Base-by-base conservation (phyloP, 306 rosid species). In the Lathyrus tuberosus region DNA sequence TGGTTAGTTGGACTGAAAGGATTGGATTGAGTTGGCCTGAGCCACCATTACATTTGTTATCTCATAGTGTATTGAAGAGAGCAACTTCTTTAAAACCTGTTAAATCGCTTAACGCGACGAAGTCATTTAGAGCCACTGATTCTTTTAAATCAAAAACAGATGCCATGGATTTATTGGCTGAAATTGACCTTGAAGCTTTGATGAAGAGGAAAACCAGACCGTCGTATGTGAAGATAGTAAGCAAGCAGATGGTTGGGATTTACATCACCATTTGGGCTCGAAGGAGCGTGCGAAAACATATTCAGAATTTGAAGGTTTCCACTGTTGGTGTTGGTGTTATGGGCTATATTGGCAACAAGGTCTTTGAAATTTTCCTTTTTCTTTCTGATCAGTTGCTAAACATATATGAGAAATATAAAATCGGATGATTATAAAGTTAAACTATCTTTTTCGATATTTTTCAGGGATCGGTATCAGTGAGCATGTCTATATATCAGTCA, bases 311-410 rank as follows among this genome's bases (percentile, higher is more conserved):
- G 33, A 90, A 93, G 77, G 97, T 93, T 49, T 93, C 98, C 62
- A 90, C 85, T 60, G 97, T 90, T 67, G 98, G 98, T 67, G 98
- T 93, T 82, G 98, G 98, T 61, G 91, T 93, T 51, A 90, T 93
- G 98, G 98, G 98, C 71, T 93, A 88, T 71, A 93, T 90, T 73
- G 98, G 98, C 35, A 93, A 93, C 94, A 93, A 93, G 98, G 98
- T 90, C 56, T 54, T 40, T 7, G 11, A 22, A 72, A 31, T 46
- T 11, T 52, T 61, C 49, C 8, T 44, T 14, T 44, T 14, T 6
- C 49, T 44, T 31, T 12, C 16, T 72, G 18, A 40, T 49, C 11
- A 20, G 52, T 51, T n/a, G 12, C 37, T 62, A 77, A 41, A 33
- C 31, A 53, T 53, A 57, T 46, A 20, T 26, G 54, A 35, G 30